These are phyloP conservation scores for Wolfiporia cocos DNA, from an alignment of 1,284 basidiomycete genomes.

Conservation along the genomic window DNA sequence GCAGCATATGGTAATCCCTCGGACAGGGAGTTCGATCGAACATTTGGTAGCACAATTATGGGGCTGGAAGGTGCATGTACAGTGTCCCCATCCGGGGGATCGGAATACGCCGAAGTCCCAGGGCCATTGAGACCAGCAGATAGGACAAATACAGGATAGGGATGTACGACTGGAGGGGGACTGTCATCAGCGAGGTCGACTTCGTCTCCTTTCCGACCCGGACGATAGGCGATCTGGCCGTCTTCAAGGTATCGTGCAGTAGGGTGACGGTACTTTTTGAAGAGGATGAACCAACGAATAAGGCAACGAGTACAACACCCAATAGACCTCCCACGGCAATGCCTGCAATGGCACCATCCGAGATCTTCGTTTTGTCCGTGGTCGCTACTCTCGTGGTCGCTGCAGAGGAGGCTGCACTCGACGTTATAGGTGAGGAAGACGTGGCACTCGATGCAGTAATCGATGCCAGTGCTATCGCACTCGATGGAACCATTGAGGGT, in stretches of 20 bases:
- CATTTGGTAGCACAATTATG: no score
- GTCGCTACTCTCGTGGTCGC: slow-evolving; percentile 17
- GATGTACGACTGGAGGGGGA: slow-evolving; percentile 4
- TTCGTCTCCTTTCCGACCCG: not conserved
- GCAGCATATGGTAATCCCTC: no score
- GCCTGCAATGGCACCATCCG: slow-evolving; percentile 45
- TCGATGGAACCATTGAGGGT: slow-evolving; percentile 18
- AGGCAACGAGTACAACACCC: slow-evolving; percentile 34
- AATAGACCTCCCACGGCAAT: slow-evolving; percentile 52
- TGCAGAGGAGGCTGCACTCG: slow-evolving; percentile 11
- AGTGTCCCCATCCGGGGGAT: not conserved
- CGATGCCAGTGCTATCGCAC: no score
- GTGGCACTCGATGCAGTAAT: no score
- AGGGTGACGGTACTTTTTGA: slow-evolving; percentile 12
- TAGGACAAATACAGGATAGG: slow-evolving; percentile 3
- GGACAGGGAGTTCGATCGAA: no score
- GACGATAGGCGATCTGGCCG: slow-evolving; percentile 2
- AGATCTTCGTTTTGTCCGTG: slow-evolving; percentile 4
- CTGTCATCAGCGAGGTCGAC: slow-evolving; percentile 5
- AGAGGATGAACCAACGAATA: slow-evolving; percentile 21
- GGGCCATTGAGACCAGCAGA: not conserved
- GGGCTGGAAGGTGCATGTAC: no score
- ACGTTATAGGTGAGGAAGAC: no score
- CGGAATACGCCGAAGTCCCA: not conserved
- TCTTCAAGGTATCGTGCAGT: slow-evolving; percentile 13